Evolutionary conservation across 306 rosid species (phyloP), one percentile per base, ranked within the genome.

Genomic region (Gastrolobium villosum): DNA sequence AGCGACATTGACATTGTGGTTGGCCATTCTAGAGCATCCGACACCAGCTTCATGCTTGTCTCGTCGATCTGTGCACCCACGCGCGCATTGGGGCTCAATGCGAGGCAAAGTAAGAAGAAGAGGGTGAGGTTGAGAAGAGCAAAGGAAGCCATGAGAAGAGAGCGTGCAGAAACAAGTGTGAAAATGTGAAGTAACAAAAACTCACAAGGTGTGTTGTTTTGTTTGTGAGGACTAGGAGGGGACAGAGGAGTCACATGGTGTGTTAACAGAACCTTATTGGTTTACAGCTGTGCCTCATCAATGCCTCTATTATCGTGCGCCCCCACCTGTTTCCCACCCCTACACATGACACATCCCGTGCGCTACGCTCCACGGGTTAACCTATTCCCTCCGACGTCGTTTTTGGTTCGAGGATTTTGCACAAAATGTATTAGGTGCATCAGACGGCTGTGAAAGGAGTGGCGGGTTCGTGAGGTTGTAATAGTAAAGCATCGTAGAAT

Each of bases 281-380:
- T 32, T 60, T 71, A 83, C 98, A 93, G 95, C 93, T 90, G 92
- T 82, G 74, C 1, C 13, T 80, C 82, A 88, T 91, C 83, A 90
- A 86, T 88, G 87, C 52, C 71, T 71, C 56, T 65, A 3, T 77
- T 59, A 6, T 64, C 81, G 53, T 70, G 66, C 54, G 76, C 70
- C 70, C 63, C 62, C 5, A 46, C 32, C 56, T 39, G 14, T 6
- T 13, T 14, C 36, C 28, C 2, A 4, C 10, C 11, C 1, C 0
- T 5, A 66, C 26, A 20, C 26, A 20, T 20, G 26, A 20, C 26
- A 20, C 26, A 20, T 81, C 60, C 40, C 10, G 28, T 84, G 83
- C n/a, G 72, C 1, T n/a, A 1, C 15, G 63, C 57, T 59, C 14
- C 80, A 55, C 31, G 9, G 0, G 10, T n/a, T 6, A 7, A 0